These are phyloP conservation scores for Dunaliella primolecta DNA, from an alignment of 139 green algal genomes.

Conservation along the genomic window DNA sequence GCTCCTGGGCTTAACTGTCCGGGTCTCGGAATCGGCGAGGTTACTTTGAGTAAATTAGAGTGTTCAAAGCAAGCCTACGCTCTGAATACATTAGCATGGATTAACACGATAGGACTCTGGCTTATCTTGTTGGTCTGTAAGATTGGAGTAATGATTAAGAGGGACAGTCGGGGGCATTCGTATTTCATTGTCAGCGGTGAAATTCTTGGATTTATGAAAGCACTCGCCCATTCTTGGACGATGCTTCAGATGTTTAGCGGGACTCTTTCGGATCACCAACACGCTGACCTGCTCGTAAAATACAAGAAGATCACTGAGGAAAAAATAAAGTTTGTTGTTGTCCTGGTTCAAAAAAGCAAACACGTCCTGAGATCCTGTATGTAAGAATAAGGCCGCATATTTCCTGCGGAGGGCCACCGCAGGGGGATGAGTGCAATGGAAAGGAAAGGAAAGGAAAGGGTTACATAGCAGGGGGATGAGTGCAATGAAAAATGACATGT, in stretches of 20 bases:
- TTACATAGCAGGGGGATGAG: neutral
- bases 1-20: too few species aligned
- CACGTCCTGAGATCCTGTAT: neutral
- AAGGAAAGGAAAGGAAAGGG: neutral
- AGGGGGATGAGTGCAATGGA: neutral
- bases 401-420: neutral
- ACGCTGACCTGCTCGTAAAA: neutral
- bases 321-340: neutral
- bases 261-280: neutral
- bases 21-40: too few species aligned
- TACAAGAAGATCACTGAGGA: neutral
- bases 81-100: too few species aligned
- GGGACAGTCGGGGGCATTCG: conserved; percentile 98
- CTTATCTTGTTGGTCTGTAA: neutral
- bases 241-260: too few species aligned
- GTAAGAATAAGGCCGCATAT: neutral
- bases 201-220: conserved; percentile 99
- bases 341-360: neutral
- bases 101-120: neutral
- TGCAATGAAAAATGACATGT: neutral
- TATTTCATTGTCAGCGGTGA: conserved; percentile 99
- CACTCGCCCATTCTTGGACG: too few species aligned
- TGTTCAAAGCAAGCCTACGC: too few species aligned
- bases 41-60: too few species aligned
- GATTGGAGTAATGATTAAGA: conserved; percentile 48